Conservation (phyloP, 2,329 filamentous ascomycete genomes). For the Apiospora aurea region DNA sequence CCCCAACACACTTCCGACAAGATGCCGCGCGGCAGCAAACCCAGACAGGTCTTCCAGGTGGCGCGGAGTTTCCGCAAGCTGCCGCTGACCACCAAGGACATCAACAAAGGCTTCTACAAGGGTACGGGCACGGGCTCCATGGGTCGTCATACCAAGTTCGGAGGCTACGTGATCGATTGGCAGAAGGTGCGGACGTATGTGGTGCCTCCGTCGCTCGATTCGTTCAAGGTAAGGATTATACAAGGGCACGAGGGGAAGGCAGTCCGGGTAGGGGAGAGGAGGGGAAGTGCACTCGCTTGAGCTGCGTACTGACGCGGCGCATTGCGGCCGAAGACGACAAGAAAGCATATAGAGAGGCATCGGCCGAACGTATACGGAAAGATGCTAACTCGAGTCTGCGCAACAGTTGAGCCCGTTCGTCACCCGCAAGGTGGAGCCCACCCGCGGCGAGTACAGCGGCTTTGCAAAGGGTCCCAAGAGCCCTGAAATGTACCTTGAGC, state of each 20-base stretch:
- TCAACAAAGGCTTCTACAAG: constrained; percentile 96
- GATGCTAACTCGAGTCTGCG: neutral
- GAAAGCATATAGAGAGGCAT: neutral
- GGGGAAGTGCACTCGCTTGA: neutral
- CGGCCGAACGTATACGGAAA: neutral
- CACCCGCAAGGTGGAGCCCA: constrained; percentile 61
- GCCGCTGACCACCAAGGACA: constrained; percentile 88
- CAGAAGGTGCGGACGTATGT: constrained; percentile 90
- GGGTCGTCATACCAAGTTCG: constrained; percentile 83
- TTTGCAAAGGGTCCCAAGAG: constrained; percentile 61
- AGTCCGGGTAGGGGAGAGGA: neutral
- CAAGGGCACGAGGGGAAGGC: neutral
- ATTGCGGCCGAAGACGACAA: neutral
- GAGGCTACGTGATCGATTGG: constrained; percentile 85
- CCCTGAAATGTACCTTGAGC: constrained; percentile 67
- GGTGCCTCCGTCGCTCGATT: constrained; percentile 72
- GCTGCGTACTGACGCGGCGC: neutral
- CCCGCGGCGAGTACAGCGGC: constrained; percentile 62
- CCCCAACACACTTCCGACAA: neutral
- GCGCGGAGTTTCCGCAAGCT: constrained; percentile 75
- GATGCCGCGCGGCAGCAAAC: constrained; percentile 34
- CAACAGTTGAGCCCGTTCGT: constrained; percentile 81
- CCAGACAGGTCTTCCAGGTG: constrained; percentile 65
- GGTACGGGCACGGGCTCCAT: constrained; percentile 88
- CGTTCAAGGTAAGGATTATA: constrained; percentile 69